Evolutionary conservation across 2,329 filamentous ascomycete species (phyloP), one percentile per base, ranked within the genome.

Genomic region (Aureobasidium sp.): DNA sequence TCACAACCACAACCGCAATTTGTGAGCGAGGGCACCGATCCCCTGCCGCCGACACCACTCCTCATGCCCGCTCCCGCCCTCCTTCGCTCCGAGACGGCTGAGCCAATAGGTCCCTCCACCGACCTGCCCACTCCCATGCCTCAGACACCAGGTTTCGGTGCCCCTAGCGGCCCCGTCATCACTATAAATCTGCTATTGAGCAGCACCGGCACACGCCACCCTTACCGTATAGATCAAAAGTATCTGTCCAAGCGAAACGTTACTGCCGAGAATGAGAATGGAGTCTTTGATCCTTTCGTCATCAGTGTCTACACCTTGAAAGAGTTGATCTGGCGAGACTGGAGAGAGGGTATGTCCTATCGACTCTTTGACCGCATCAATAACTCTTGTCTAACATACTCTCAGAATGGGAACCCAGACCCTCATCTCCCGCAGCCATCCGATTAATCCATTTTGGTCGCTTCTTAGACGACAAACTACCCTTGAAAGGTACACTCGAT

Each of bases 261-360:
- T 59, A 83, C 82, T 51, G 88, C 94, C 1, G 87, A 90, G 25
- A 86, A 87, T 34, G 80, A 82, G 62, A 72, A 74, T 30, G 85
- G 85, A 36, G 81, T 83, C 66, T 73, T 73, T 44, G 91, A 97
- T 71, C 91, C 91, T 1, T 92, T 91, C 71, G 89, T 87, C 71
- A 91, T 97, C 76, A 96, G 90, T 67, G 88, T 96, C 55, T 96
- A 97, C 73, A 96, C 90, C 3, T 78, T 97, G 66, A 97, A 97
- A 76, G 91, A 97, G 77, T 78, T 97, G 70, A 96, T 97, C 72
- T 83, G 94, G 78, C 83, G 90, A 68, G 92, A 97, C 73, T 97
- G 93, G 93, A 82, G 91, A 67, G 87, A 86, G 68, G 90, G 82
- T 83, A 77, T 61, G 72, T 14, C 2, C 16, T 47, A 13, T n/a